Base-by-base conservation (phyloP, 2,329 filamentous ascomycete species). In the Arachnopeziza araneosa region DNA sequence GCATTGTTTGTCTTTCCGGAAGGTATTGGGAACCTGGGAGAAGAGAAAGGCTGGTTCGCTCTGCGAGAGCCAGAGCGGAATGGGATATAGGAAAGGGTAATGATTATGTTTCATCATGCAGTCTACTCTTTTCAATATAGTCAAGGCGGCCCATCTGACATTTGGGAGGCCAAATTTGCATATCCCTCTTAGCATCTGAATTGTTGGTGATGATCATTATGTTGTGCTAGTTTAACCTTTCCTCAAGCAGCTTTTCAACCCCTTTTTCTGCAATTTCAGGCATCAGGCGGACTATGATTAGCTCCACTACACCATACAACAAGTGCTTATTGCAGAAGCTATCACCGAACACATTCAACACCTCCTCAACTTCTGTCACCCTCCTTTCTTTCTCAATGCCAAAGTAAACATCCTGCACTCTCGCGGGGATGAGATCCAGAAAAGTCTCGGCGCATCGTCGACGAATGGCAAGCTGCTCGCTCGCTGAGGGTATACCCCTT, bases 321-420 rank as follows among this genome's bases (percentile, higher is more conserved):
- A 98, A 78, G 76, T 97, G 92, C 77, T 93, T 96, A 76, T 99
- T 99, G 75, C 92, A 88, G 76, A 96, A 96, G 56, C 83, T 79
- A 74, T 97, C 92, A 19, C 83, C 84, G 66, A 96, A 87, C 48
- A 93, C 79, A 68, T 89, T 85, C 53, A 98, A 79, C 52, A 92
- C 78, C 63, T 77, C 75, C 56, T 83, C 77, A 23, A 81, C 77
- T 56, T 77, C 70, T 49, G 55, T 58, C 19, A 68, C 59, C 32
- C 63, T 65, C 24, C 58, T 59, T 36, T 69, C 72, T 54, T 76
- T 70, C 79, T 81, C 67, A 81, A 68, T 68, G 17, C 70, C 70
- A 55, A 75, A 74, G 61, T 73, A 76, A 30, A 75, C 58, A 4
- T 68, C 67, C 59, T 70, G 68, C n/a, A 74, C 59, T 57, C 57